Evolutionary conservation across 176 grass and related monocot genomes (phyloP).

Genomic region (Guadua angustifolia): DNA sequence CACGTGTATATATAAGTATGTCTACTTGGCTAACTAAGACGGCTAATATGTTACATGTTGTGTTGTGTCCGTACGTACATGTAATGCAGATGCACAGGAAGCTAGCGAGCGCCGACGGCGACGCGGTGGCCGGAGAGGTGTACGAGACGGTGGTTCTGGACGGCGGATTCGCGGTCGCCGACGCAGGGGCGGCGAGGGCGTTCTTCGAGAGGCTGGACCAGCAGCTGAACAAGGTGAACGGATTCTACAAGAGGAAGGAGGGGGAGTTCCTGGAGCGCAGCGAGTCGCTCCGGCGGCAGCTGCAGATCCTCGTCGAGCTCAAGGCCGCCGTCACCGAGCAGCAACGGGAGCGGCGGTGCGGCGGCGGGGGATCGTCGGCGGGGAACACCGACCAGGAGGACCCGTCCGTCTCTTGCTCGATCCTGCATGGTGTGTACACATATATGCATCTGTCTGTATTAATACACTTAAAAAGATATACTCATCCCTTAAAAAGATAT

Average conservation of each 20-base stretch:
- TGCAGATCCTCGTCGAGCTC: conserved; percentile 83
- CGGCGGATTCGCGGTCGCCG: conserved; percentile 42
- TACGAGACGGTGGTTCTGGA: conserved; percentile 75
- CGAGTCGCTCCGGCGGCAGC: conserved; percentile 77
- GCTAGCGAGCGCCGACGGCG: conserved; percentile 33
- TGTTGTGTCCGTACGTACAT: not conserved
- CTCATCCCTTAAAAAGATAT: no score
- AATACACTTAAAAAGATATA: not conserved
- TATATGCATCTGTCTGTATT: not conserved
- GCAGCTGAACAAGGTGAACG: conserved; percentile 94
- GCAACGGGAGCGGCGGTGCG: conserved; percentile 27
- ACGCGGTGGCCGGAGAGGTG: conserved; percentile 48
- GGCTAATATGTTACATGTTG: not conserved
- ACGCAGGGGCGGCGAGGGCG: conserved; percentile 50
- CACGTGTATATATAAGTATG: not conserved
- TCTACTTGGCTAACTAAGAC: not conserved
- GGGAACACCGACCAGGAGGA: conserved; percentile 61
- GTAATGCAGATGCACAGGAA: conserved; percentile 78
- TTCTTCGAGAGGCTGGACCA: conserved; percentile 81
- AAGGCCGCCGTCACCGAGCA: conserved; percentile 71
- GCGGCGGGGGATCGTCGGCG: not conserved
- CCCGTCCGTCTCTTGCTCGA: conserved; percentile 76
- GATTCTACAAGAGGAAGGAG: conserved; percentile 88
- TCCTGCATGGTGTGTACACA: conserved; percentile 65
- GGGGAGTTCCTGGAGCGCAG: conserved; percentile 76